Conservation (phyloP, 2,329 filamentous ascomycete genomes). For the Thelonectria blattea region DNA sequence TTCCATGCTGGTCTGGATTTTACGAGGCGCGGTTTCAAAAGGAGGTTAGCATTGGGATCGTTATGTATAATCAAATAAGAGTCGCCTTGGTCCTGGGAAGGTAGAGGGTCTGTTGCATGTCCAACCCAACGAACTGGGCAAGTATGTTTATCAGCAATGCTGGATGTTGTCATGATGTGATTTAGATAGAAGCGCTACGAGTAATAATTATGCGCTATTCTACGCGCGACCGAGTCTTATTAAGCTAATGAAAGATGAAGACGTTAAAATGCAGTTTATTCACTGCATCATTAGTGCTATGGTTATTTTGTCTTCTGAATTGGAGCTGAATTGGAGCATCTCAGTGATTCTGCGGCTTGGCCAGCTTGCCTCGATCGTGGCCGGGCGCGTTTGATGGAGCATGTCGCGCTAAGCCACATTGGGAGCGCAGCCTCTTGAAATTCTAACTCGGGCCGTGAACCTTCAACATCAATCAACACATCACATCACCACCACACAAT, state of each 20-base stretch:
- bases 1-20: constrained; percentile 35
- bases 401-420: constrained; percentile 40
- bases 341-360: not conserved
- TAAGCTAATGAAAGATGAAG: not conserved
- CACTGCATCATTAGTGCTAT: too few species aligned
- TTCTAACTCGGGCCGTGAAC: constrained; percentile 37
- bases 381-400: constrained; percentile 8
- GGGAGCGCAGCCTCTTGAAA: constrained; percentile 42
- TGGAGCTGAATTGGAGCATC: not conserved
- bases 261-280: too few species aligned
- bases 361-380: constrained; percentile 10
- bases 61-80: constrained; percentile 40
- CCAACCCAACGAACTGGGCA: constrained; percentile 17
- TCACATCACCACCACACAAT: constrained; percentile 49
- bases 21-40: constrained; percentile 42
- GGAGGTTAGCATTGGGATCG: constrained; percentile 37
- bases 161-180: constrained; percentile 33
- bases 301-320: not conserved
- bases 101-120: constrained; percentile 20
- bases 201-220: constrained; percentile 11
- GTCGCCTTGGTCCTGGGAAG: constrained; percentile 26
- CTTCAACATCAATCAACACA: constrained; percentile 31
- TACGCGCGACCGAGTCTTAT: not conserved
- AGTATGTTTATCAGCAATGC: constrained; percentile 23
- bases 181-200: constrained; percentile 23